Conservation (phyloP, 176 grass and related monocot species). For the Oryza brachyantha region DNA sequence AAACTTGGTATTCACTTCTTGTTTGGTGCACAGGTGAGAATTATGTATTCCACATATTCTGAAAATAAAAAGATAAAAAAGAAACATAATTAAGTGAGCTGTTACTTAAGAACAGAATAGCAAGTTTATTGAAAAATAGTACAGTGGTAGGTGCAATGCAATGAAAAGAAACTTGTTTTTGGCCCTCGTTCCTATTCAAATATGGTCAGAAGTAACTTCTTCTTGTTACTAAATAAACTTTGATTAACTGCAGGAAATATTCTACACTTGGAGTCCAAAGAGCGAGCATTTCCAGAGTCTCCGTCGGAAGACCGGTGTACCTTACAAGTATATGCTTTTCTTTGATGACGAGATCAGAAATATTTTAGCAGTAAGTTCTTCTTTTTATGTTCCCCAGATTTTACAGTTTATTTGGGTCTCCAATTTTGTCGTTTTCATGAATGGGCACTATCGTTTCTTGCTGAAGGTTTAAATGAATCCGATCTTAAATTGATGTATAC, state of each 20-base stretch:
- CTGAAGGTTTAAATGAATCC: not conserved
- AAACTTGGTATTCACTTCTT: constrained; percentile 36
- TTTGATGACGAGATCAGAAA: constrained; percentile 16
- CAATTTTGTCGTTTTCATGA: not conserved
- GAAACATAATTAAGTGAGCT: not conserved
- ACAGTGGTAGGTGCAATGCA: not conserved
- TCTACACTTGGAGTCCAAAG: constrained; percentile 13
- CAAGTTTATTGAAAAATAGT: not conserved
- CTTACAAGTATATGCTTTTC: constrained; percentile 10
- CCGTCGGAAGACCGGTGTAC: not conserved
- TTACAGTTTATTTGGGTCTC: not conserved
- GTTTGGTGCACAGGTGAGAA: constrained; percentile 27
- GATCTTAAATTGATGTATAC: not conserved
- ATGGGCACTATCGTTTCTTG: not conserved
- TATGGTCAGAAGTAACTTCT: not conserved
- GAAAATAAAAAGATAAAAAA: not conserved
- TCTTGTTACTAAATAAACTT: not conserved
- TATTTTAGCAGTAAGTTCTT: constrained; percentile 10
- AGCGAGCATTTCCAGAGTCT: constrained; percentile 8
- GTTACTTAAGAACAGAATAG: not conserved
- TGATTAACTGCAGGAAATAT: not conserved
- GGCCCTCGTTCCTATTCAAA: no score
- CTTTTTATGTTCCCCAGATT: not conserved
- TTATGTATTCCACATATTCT: not conserved
- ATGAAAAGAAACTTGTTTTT: not conserved